Percentiles rank a stretch among this genome's conserved stretches.
These are phyloP conservation scores for Adansonia grandidieri DNA, from an alignment of 441 rosid genomes.

Conservation along the genomic window DNA sequence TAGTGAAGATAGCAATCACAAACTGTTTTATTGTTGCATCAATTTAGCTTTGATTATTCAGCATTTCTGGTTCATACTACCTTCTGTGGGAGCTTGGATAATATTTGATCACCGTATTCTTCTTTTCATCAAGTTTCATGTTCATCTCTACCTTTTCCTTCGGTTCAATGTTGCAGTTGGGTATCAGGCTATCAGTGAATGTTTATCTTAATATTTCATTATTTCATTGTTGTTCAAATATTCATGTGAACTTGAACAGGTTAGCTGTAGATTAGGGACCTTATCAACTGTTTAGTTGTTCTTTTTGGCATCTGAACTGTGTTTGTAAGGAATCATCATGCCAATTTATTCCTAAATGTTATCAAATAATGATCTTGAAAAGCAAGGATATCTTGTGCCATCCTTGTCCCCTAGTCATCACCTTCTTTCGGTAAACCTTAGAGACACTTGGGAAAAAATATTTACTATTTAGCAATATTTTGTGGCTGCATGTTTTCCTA, in stretches of 20 bases:
- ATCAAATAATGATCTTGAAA: neutral
- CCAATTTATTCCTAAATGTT: neutral
- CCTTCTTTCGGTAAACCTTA: too few relatives aligned
- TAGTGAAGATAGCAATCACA: neutral
- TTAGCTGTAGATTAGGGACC: neutral
- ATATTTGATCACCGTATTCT: neutral
- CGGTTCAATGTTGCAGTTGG: neutral
- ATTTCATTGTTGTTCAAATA: neutral
- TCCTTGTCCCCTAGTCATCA: neutral
- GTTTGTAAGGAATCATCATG: neutral
- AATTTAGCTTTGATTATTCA: neutral
- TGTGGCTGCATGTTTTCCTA: neutral
- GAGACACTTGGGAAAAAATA: too few relatives aligned
- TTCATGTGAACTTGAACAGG: neutral
- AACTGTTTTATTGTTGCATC: neutral
- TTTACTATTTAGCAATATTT: neutral
- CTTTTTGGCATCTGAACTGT: neutral
- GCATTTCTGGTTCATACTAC: constrained; percentile 6
- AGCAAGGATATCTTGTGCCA: neutral
- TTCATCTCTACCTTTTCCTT: neutral
- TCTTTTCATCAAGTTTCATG: neutral
- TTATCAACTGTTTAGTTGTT: neutral
- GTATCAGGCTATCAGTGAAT: neutral
- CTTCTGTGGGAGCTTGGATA: constrained; percentile 18
- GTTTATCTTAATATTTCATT: constrained; percentile 1